A percentile compares a stretch with the other conserved stretches of the same genome.
Conservation (phyloP, 2,329 filamentous ascomycete species). For the Colletotrichum spinosum region DNA sequence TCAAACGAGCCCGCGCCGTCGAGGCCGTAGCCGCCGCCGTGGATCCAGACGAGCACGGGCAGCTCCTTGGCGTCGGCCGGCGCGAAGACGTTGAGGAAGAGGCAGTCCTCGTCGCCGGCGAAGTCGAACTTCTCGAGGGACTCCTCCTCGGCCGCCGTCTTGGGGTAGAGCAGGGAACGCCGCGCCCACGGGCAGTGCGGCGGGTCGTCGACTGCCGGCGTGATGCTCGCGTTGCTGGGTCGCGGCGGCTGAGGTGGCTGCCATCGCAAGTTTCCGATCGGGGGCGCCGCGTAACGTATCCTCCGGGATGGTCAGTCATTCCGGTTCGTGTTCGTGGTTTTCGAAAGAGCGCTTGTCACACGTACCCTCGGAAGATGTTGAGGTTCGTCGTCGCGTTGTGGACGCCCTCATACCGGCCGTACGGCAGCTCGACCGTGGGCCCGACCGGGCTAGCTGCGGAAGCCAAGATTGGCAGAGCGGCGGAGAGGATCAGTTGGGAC, state of each 20-base stretch:
- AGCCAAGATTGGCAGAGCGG: background rate
- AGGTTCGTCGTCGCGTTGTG: constrained; percentile 23
- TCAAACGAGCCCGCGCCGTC: constrained; percentile 12
- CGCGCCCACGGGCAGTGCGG: constrained; percentile 26
- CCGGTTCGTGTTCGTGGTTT: too few species aligned
- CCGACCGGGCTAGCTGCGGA: background rate
- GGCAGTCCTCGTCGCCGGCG: constrained; percentile 44
- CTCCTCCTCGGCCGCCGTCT: constrained; percentile 15
- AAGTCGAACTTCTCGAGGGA: constrained; percentile 10
- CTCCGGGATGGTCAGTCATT: background rate
- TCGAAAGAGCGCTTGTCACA: background rate
- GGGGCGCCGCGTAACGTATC: constrained; percentile 25
- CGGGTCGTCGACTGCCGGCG: constrained; percentile 6
- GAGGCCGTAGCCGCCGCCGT: constrained; percentile 37
- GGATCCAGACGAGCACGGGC: constrained; percentile 36
- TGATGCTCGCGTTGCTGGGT: background rate
- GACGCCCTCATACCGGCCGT: constrained; percentile 14
- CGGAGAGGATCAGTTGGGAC: background rate
- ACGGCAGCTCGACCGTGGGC: constrained; percentile 12
- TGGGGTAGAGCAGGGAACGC: constrained; percentile 13
- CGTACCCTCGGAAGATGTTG: constrained; percentile 22
- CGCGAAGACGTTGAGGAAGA: constrained; percentile 47
- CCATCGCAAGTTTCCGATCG: constrained; percentile 19
- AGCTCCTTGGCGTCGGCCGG: constrained; percentile 39
- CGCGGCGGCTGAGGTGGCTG: constrained; percentile 11